A percentile compares a stretch with the other conserved stretches of the same genome.
Evolutionary conservation across 2,329 filamentous ascomycete genomes (phyloP).

Genomic region (Knufia fluminis): DNA sequence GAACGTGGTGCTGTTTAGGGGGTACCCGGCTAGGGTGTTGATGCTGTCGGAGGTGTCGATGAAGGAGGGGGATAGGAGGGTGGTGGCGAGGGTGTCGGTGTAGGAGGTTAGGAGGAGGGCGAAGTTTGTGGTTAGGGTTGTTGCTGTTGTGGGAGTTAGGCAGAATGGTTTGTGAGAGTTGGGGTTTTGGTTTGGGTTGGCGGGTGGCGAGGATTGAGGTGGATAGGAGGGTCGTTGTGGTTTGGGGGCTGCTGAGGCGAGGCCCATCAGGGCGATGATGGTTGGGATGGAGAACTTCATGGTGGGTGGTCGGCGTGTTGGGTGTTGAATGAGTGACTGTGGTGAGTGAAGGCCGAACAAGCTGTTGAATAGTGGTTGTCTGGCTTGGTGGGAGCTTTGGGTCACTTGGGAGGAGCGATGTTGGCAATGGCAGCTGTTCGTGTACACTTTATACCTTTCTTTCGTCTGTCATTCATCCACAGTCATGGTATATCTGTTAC

Average conservation of each 20-base stretch:
- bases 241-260: not conserved
- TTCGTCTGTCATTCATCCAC: too few relatives aligned
- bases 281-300: constrained; percentile 9
- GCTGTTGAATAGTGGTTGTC: not conserved
- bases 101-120: constrained; percentile 17
- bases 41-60: constrained; percentile 28
- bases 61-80: constrained; percentile 25
- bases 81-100: constrained; percentile 12
- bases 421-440: not conserved
- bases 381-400: not conserved
- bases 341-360: constrained; percentile 1
- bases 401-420: not conserved
- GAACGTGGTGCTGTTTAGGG: constrained; percentile 28
- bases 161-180: constrained; percentile 1
- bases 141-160: constrained; percentile 16
- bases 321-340: not conserved
- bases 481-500: too few relatives aligned
- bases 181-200: too few relatives aligned
- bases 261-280: not conserved
- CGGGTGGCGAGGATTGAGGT: too few relatives aligned
- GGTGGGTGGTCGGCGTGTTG: constrained; percentile 1
- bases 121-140: constrained; percentile 13
- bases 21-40: constrained; percentile 20
- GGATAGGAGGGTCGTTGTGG: too few relatives aligned
- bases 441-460: too few relatives aligned